Evolutionary conservation across 2,329 filamentous ascomycete genomes (phyloP).

Genomic region (Pseudopyricularia javanii): DNA sequence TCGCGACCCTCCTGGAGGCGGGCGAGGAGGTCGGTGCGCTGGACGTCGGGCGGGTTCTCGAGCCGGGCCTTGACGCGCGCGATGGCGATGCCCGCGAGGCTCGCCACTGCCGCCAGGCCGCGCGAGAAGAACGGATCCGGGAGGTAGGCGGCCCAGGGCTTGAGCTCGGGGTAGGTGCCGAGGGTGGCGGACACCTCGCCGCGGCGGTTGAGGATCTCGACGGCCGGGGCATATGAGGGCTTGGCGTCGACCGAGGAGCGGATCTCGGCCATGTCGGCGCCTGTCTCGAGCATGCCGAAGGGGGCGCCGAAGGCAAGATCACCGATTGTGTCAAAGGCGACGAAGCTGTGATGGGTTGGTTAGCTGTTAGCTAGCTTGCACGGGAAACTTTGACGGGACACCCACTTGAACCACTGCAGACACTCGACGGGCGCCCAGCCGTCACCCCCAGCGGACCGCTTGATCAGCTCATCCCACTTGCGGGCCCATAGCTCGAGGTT

Average conservation of each 20-base stretch:
- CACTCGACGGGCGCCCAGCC: conserved; percentile 56
- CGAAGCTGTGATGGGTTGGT: conserved; percentile 18
- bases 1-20: conserved; percentile 79
- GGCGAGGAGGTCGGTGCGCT: conserved; percentile 68
- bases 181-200: conserved; percentile 77
- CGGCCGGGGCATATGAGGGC: conserved; percentile 61
- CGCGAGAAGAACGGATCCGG: conserved; percentile 73
- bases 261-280: conserved; percentile 66
- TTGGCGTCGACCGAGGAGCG: conserved; percentile 45
- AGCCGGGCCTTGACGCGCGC: conserved; percentile 67
- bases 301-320: conserved; percentile 61
- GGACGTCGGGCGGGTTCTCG: conserved; percentile 50
- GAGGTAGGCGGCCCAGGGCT: conserved; percentile 68
- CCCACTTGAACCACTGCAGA: conserved; percentile 62
- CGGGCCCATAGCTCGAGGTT: conserved; percentile 64
- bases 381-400: conserved; percentile 19
- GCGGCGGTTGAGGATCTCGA: conserved; percentile 78
- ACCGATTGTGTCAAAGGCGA: conserved; percentile 41
- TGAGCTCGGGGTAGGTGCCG: conserved; percentile 61
- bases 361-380: not conserved
- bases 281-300: conserved; percentile 72
- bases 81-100: conserved; percentile 78
- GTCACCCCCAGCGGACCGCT: conserved; percentile 14
- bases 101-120: conserved; percentile 62
- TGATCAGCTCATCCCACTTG: conserved; percentile 57